Evolutionary conservation across 2,329 filamentous ascomycete species (phyloP), one percentile per base, ranked within the genome.

Genomic region (Penicillium crustosum): DNA sequence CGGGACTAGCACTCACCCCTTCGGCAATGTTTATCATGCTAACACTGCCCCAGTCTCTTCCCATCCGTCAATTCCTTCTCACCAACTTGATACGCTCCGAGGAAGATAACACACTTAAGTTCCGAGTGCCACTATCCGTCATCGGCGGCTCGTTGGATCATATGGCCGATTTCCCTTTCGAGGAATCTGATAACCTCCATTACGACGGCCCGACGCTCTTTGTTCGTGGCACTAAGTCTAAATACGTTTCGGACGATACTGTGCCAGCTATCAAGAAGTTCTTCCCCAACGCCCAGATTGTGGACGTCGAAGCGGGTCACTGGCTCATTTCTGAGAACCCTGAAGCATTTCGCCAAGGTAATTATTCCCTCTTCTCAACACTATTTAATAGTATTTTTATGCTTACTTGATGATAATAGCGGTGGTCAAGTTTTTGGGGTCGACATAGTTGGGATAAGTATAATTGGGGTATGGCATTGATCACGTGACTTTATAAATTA

Each of bases 81-180:
- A 91, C 90, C 12, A 99, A 97, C 71, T 80, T 97, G 39, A 76
- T 89, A 64, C 84, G 87, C 6, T 68, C 75, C 3, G 69, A 74
- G 19, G 76, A 81, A 4, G 77, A 81, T 50, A 79, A 83, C 33
- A 79, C 79, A 2, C 83, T 89, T 66, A 87, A 84, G 66, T 97
- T 94, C 77, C 85, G 90, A 29, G 86, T 97, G 3, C 93, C 94
- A 0, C 78, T 99, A 12, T 81, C 83, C 47, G 86, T 85, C 3
- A 79, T 99, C 0, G 87, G 82, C 4, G 80, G 82, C 48, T 81
- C 86, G 0, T 79, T 99, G 41, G 83, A 86, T 65, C 81, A 90
- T 62, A 85, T 97, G 78, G 91, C 90, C 1, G 91, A 95, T 66
- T 99, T 99, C 69, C 93, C 94, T 0, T 96, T 88, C 78, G 88